phyloP scores from a whole-genome alignment of 2,329 filamentous ascomycete species.

The Cytospora chrysosperma region DNA sequence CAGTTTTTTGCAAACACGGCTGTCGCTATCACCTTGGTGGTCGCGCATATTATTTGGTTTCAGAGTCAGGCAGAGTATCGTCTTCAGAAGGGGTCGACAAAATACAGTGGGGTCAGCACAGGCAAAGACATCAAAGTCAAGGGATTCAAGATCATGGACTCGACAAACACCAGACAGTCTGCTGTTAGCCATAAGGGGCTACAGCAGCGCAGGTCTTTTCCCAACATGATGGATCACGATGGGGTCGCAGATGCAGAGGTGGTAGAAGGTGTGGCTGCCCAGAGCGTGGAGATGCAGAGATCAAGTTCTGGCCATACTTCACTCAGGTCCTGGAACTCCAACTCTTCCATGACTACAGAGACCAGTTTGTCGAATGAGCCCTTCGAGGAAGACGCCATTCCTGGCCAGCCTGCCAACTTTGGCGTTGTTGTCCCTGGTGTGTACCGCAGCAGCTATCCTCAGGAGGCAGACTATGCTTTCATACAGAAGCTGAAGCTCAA shows the following conservation, averaged over 20 bases:
- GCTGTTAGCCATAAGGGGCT: conserved; percentile 8
- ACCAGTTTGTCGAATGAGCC: conserved; percentile 13
- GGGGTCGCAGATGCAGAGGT: not conserved
- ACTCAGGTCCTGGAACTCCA: conserved; percentile 1
- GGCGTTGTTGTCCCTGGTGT: conserved; percentile 71
- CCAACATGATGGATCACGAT: conserved; percentile 5
- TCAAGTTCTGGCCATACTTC: conserved; percentile 17
- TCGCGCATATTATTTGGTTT: conserved; percentile 9
- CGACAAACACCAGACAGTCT: conserved; percentile 8
- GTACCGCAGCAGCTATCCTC: conserved; percentile 81
- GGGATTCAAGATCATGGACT: conserved; percentile 14
- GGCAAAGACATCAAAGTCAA: not conserved
- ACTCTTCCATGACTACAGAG: conserved; percentile 17
- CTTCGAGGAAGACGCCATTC: not conserved
- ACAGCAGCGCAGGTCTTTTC: conserved; percentile 20
- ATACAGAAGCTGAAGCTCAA: conserved; percentile 68
- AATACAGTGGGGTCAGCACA: conserved; percentile 1
- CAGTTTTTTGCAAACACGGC: conserved; percentile 15
- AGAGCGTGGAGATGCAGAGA: conserved; percentile 21
- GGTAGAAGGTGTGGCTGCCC: not conserved
- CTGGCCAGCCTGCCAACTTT: conserved; percentile 65
- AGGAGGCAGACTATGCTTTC: conserved; percentile 67
- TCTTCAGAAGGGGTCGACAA: not conserved
- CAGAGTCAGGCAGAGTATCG: conserved; percentile 4
- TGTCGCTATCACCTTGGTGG: conserved; percentile 10